Evolutionary conservation across 495 filamentous ascomycete species (phyloP).

Genomic region (Clohesyomyces aquaticus): DNA sequence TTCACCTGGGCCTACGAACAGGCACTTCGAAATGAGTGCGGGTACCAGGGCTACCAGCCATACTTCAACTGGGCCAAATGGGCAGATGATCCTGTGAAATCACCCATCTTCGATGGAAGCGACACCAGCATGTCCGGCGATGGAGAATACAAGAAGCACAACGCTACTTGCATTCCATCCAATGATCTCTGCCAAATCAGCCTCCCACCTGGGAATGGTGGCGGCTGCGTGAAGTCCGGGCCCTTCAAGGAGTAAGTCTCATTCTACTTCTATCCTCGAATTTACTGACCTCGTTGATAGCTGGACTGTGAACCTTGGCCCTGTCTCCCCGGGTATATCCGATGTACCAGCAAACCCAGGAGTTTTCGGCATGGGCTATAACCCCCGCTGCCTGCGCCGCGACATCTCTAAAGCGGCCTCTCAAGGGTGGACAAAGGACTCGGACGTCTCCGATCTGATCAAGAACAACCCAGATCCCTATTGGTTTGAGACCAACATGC

Average conservation of each 20-base stretch:
- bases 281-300: constrained; percentile 20
- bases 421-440: constrained; percentile 56
- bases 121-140: constrained; percentile 53
- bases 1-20: constrained; percentile 67
- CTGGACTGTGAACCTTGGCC: constrained; percentile 44
- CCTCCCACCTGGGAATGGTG: constrained; percentile 42
- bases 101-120: constrained; percentile 55
- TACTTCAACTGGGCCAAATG: constrained; percentile 60
- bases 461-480: constrained; percentile 51
- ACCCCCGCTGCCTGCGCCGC: constrained; percentile 68
- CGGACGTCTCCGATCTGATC: constrained; percentile 54
- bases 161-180: constrained; percentile 33
- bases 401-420: constrained; percentile 60
- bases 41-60: constrained; percentile 63
- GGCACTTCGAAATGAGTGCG: constrained; percentile 70
- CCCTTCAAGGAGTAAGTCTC: constrained; percentile 42
- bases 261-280: background rate
- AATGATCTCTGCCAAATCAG: constrained; percentile 31
- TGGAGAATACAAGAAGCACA: constrained; percentile 48
- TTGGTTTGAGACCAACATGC: constrained; percentile 57
- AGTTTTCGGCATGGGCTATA: constrained; percentile 49
- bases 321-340: constrained; percentile 35
- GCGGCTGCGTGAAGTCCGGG: constrained; percentile 44
- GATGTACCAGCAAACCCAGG: constrained; percentile 23
- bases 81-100: constrained; percentile 45